Evolutionary conservation across 129 eudicot genomes (phyloP).

Genomic region (Lactuca sativa): DNA sequence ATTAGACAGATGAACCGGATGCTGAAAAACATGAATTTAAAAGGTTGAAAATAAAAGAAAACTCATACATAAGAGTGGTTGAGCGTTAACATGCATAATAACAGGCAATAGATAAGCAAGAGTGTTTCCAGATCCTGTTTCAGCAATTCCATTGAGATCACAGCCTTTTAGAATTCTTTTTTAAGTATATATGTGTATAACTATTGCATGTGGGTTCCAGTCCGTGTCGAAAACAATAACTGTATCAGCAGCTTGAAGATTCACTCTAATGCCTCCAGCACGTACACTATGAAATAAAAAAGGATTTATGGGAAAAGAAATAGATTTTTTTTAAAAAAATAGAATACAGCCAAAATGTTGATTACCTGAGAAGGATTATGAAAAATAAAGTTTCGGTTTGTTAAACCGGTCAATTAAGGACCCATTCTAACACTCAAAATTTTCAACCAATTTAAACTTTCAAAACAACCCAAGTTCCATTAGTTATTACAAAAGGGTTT

Average conservation of each 20-base stretch:
- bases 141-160: too few species aligned
- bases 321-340: neutral
- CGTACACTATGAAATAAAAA: constrained; percentile 61
- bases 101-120: too few species aligned
- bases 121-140: too few species aligned
- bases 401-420: constrained; percentile 83
- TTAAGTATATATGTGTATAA: constrained; percentile 5
- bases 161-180: neutral
- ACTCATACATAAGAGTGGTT: too few species aligned
- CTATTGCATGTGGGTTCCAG: constrained; percentile 99
- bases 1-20: too few species aligned
- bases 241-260: constrained; percentile 99
- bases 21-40: too few species aligned
- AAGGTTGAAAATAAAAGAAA: too few species aligned
- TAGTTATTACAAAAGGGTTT: too few species aligned
- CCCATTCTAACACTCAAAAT: too few species aligned
- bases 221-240: constrained; percentile 98
- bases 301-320: neutral
- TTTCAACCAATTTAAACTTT: too few species aligned
- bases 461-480: too few species aligned
- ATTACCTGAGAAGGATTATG: constrained; percentile 91
- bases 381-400: constrained; percentile 83
- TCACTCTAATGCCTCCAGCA: constrained; percentile 99
- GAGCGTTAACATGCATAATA: too few species aligned
- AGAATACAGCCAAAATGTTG: neutral